Base-by-base conservation (phyloP, 495 filamentous ascomycete species). In the Saxispiralis lemnorum region DNA sequence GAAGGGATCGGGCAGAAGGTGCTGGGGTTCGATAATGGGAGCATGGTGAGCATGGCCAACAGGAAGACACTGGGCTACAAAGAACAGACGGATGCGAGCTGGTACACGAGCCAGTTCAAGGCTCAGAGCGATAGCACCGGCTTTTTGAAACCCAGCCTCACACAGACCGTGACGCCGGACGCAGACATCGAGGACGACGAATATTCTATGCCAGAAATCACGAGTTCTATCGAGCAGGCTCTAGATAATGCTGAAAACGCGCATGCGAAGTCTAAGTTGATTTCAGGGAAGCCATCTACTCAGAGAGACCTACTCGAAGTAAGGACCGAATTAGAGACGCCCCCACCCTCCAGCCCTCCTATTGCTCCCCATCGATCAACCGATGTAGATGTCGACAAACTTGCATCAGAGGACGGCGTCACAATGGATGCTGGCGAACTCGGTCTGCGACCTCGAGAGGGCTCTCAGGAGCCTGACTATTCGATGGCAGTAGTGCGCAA, bases 1-100 rank as follows among this genome's bases (percentile, higher is more conserved):
- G 82, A 93, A 55, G 77, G 75, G 0, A 71, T 71, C 1, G 73
- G 76, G 0, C 83, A 89, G 53, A 79, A 78, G 51, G 68, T 86
- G 16, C 69, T 89, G 4, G 75, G 77, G n/a, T 80, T 93, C 48
- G 71, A 78, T 35, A 72, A 74, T 42, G 80, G 75, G 1, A 74
- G 70, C 35, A 63, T 93, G 16, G 59, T 72, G 17, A 87, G 72
- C 48, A 76, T 84, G 49, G 59, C 64, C 0, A 80, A 75, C 51
- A 71, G 46, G 50, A 70, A 54, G 40, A 57, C 53, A 16, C 45
- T 49, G 44, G 64, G 74, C 21, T 95, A 95, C 56, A 69, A 68
- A 42, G 78, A 86, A 33, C 81, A 93, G 56, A 80, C 79, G 7
- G 68, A 73, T 17, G 67, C 63, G 6, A 86, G 82, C 59, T 88